phyloP scores from a whole-genome alignment of 345 rosid species.

The Xanthoceras sorbifolium region DNA sequence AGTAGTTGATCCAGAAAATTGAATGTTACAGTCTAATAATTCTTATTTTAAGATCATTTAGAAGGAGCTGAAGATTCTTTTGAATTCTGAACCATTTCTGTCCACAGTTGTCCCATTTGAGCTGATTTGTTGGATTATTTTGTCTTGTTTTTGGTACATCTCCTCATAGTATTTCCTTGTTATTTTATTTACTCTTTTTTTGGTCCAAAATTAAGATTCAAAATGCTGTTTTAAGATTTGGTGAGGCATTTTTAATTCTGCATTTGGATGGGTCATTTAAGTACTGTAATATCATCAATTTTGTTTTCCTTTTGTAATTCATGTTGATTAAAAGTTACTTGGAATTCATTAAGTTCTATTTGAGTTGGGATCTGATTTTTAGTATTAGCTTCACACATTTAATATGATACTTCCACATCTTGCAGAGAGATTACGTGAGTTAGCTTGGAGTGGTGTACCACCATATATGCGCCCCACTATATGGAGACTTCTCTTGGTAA shows the following conservation, averaged over 20 bases:
- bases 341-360: neutral
- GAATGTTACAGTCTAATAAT: neutral
- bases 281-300: neutral
- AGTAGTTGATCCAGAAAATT: neutral
- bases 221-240: neutral
- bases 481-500: conserved; percentile 97
- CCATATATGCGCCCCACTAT: conserved; percentile 85
- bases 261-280: neutral
- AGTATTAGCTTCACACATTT: neutral
- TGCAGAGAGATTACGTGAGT: conserved; percentile 83
- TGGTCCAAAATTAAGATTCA: neutral
- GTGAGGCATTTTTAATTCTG: neutral
- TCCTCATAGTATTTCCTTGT: neutral
- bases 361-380: neutral
- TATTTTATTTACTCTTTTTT: neutral
- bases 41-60: neutral
- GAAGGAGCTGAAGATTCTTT: neutral
- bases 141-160: neutral
- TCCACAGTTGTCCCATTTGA: neutral
- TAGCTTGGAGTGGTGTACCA: conserved; percentile 98
- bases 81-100: neutral
- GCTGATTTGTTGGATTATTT: neutral
- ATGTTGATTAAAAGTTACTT: neutral
- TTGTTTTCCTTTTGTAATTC: neutral
- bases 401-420: neutral